Evolutionary conservation across 192 early-diverging fungal genomes (phyloP), one percentile per base, ranked within the genome.

Genomic region (Podila minutissima): DNA sequence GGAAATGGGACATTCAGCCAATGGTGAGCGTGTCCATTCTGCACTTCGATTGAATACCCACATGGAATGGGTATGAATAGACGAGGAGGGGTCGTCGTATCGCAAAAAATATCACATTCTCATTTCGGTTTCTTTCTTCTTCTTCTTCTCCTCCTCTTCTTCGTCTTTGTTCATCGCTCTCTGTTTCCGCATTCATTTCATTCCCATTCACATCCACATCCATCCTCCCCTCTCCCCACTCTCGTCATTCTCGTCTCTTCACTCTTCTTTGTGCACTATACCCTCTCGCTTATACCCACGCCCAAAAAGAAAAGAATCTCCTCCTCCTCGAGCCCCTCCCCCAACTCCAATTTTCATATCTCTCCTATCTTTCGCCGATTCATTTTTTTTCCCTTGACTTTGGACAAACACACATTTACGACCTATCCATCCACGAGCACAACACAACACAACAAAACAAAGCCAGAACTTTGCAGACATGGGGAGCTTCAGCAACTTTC

Each of bases 401-500:
- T 11, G n/a, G 62, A 64, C 61, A 41, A 31, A 35, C 51, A 9
- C 55, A 28, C 57, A 32, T 20, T 35, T 35, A 28, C 48, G 15
- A 33, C 50, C 51, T 31, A 46, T 62, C 31, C 58, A 50, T 60
- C 46, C 31, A 33, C 67, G 37, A 38, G 24, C 63, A 15, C 64
- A 31, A 24, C 49, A 26, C 55, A 29, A 32, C 37, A 24, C 12
- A 58, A 59, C 50, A 15, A 29, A 7, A 9, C 26, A 49, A 26
- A 26, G 53, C n/a, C 20, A 55, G 24, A 55, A 55, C 24, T 55
- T 55, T 55, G 53, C 53, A 26, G 59, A 24, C 63, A 81, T 81
- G 77, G 71, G 71, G 12, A 66, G 49, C 66, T 73, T 81, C 66
- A 81, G 72, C 64, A 72, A 51, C 66, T 41, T 81, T 9, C 72